Evolutionary conservation across 2,329 filamentous ascomycete genomes (phyloP).

Genomic region (Paramyrothecium sp.): DNA sequence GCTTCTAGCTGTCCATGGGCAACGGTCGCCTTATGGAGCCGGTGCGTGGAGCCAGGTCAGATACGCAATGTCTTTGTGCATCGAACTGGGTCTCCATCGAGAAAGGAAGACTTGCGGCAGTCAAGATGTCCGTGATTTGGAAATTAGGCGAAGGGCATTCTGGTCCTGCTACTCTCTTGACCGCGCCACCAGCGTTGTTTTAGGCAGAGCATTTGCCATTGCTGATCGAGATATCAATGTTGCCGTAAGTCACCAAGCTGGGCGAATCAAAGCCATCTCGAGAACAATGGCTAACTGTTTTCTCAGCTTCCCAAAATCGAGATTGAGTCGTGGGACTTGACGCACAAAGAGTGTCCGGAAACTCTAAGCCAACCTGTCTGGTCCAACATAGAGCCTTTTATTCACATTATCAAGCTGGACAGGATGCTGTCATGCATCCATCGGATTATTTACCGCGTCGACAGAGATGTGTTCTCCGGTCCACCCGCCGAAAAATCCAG

Average conservation of each 20-base stretch:
- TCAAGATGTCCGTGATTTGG: slow-evolving; percentile 12
- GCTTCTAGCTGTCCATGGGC: slow-evolving; percentile 28
- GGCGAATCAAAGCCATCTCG: background rate
- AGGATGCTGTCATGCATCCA: slow-evolving; percentile 19
- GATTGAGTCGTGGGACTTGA: slow-evolving; percentile 17
- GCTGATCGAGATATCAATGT: slow-evolving; percentile 30
- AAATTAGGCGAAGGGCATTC: slow-evolving; percentile 28
- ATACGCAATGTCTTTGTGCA: slow-evolving; percentile 25
- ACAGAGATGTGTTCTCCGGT: slow-evolving; percentile 13
- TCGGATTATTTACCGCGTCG: slow-evolving; percentile 16
- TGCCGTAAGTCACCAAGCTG: slow-evolving; percentile 11
- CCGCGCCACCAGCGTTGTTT: slow-evolving; percentile 26
- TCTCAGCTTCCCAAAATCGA: slow-evolving; percentile 19
- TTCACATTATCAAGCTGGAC: slow-evolving; percentile 22
- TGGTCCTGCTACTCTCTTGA: slow-evolving; percentile 34
- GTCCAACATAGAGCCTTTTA: slow-evolving; percentile 22
- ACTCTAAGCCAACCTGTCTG: slow-evolving; percentile 1
- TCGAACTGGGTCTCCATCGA: slow-evolving; percentile 29
- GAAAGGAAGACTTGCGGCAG: slow-evolving; percentile 1
- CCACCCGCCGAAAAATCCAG: slow-evolving; percentile 1
- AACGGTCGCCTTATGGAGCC: slow-evolving; percentile 30
- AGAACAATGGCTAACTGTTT: too few species aligned
- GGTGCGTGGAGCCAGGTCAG: slow-evolving; percentile 31
- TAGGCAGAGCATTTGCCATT: slow-evolving; percentile 32
- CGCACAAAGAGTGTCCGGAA: slow-evolving; percentile 4